Percentiles rank a stretch among this genome's conserved stretches.
phyloP scores from a whole-genome alignment of 2,329 filamentous ascomycete species.

The Pseudomassariella vexata region DNA sequence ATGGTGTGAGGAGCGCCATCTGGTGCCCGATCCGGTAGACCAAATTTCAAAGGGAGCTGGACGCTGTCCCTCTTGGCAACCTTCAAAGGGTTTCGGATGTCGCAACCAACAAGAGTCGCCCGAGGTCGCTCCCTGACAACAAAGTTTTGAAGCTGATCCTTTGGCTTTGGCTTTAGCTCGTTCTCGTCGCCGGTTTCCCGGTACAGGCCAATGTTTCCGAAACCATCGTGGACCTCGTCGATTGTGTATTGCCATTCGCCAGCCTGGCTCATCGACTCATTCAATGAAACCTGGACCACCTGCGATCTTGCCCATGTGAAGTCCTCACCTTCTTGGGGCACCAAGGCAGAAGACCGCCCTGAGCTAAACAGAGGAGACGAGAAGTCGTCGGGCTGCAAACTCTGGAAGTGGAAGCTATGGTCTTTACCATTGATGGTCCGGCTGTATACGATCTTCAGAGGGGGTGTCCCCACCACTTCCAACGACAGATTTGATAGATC shows the following conservation, averaged over 20 bases:
- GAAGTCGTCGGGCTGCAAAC: conserved; percentile 83
- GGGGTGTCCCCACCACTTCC: conserved; percentile 81
- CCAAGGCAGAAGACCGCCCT: conserved; percentile 49
- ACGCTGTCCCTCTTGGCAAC: conserved; percentile 69
- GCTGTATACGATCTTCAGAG: conserved; percentile 88
- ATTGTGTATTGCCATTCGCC: conserved; percentile 87
- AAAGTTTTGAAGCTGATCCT: conserved; percentile 69
- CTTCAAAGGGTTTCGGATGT: conserved; percentile 73
- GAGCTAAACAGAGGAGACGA: conserved; percentile 68
- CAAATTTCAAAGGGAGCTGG: conserved; percentile 66
- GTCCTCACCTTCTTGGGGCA: conserved; percentile 56
- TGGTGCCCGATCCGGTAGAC: conserved; percentile 51
- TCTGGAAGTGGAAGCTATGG: conserved; percentile 84
- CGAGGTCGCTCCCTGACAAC: conserved; percentile 81
- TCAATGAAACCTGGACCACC: conserved; percentile 73
- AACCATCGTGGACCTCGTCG: conserved; percentile 85
- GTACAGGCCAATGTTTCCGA: conserved; percentile 82
- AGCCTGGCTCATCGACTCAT: conserved; percentile 76
- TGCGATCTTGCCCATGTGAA: conserved; percentile 76
- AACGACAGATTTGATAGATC: conserved; percentile 83
- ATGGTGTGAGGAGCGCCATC: conserved; percentile 65
- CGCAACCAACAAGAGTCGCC: conserved; percentile 67
- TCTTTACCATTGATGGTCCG: conserved; percentile 79
- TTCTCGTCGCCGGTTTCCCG: conserved; percentile 59
- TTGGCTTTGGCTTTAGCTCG: conserved; percentile 53